Base-by-base conservation (phyloP, 2,329 filamentous ascomycete species). In the Drechmeria coniospora region DNA sequence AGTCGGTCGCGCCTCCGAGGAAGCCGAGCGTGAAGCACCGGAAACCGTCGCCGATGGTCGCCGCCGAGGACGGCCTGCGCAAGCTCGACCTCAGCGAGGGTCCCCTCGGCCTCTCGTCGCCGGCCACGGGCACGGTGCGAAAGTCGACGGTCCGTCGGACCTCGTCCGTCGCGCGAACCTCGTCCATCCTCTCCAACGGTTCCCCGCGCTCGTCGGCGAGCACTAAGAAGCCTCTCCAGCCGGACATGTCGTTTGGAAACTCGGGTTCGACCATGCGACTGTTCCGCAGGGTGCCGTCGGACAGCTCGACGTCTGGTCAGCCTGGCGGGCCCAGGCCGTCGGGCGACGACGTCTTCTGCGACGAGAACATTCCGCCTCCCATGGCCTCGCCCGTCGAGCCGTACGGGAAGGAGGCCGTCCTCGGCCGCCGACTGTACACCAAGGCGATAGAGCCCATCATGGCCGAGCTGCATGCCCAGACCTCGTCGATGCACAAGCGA, bases 211-310 rank as follows among this genome's bases (percentile, higher is more conserved):
- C 51, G 19, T 48, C 57, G 11, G 30, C 56, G 31, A 63, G 62
- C 2, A 52, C 70, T 1, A 84, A 82, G 52, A 76, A 81, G 37
- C 86, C 87, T 0, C 64, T 94, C 2, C 83, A 84, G 30, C 68
- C 90, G 2, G 83, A 95, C 44, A 76, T 92, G 62, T 92, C 79
- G 5, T 95, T 92, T 54, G 90, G 87, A 28, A 95, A 95, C 51
- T 79, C 77, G 6, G 82, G 81, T 2, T 94, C 87, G 1, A 93
- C 86, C 11, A 82, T 92, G 39, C 77, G 86, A 30, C 76, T 92
- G 28, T 95, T 94, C 60, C 80, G 82, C 37, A 74, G 87, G 15
- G 83, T 92, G 1, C 66, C 68, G 1, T 90, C 86, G 0, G 79
- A 82, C 42, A 61, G 64, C 40, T 72, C 62, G 14, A 58, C 52